phyloP scores from a whole-genome alignment of 768 basidiomycete species.

The Kwoniella mangroviensis region DNA sequence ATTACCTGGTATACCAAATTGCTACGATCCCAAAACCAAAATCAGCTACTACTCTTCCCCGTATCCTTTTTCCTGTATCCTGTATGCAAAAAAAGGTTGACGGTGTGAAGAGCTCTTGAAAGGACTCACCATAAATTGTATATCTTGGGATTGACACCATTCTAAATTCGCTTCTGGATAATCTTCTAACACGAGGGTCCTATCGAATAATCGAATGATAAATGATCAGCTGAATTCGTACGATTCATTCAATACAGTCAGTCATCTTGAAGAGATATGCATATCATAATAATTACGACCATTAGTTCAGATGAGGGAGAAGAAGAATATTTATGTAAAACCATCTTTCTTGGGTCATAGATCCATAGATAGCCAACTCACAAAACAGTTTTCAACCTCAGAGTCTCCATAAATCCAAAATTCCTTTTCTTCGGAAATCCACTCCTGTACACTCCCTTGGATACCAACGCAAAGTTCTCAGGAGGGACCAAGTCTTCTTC shows the following conservation, averaged over 20 bases:
- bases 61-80: too few relatives aligned
- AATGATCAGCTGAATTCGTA: too few relatives aligned
- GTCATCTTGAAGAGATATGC: too few relatives aligned
- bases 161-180: slow-evolving; percentile 59
- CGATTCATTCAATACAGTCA: too few relatives aligned
- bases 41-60: too few relatives aligned
- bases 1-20: slow-evolving; percentile 60
- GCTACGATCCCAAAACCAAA: slow-evolving; percentile 29
- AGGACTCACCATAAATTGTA: slow-evolving; percentile 54
- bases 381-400: slow-evolving; percentile 59
- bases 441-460: slow-evolving; percentile 53
- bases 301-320: too few relatives aligned
- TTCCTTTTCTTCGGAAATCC: slow-evolving; percentile 57
- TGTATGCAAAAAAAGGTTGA: not conserved
- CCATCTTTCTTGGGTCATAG: too few relatives aligned
- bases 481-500: slow-evolving; percentile 56
- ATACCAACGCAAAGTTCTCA: slow-evolving; percentile 58
- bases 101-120: too few relatives aligned
- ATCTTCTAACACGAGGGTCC: slow-evolving; percentile 58
- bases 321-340: too few relatives aligned
- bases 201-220: slow-evolving; percentile 3
- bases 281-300: not conserved
- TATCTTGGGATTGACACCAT: slow-evolving; percentile 57
- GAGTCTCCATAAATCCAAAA: slow-evolving; percentile 57
- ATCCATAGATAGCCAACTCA: slow-evolving; percentile 31